A percentile compares a stretch with the other conserved stretches of the same genome.
Conservation (phyloP, 2,329 filamentous ascomycete species). For the Pyrenochaeta sp. region DNA sequence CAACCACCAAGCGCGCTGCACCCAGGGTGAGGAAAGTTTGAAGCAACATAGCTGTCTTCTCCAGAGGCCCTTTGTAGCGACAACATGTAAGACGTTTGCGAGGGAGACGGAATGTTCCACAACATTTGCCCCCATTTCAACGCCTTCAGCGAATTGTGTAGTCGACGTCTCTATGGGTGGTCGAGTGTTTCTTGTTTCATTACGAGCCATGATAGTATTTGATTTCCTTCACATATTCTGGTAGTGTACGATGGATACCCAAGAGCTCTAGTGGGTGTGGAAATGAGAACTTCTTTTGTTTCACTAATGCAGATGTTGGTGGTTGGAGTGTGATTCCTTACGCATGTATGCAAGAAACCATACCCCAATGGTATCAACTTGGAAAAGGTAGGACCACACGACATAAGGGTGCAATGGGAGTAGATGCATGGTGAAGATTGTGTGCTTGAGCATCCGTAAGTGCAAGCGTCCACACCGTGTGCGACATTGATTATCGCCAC, state of each 20-base stretch:
- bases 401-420: too few relatives aligned
- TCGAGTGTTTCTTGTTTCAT: neutral
- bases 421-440: neutral
- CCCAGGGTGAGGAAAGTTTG: slow-evolving; percentile 9
- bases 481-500: too few relatives aligned
- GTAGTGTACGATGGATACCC: slow-evolving; percentile 17
- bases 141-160: neutral
- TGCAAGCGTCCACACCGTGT: too few relatives aligned
- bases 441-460: too few relatives aligned
- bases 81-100: too few relatives aligned
- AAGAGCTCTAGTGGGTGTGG: neutral
- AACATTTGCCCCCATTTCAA: neutral
- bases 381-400: too few relatives aligned
- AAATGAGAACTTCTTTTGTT: neutral
- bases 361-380: too few relatives aligned
- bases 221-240: slow-evolving; percentile 1
- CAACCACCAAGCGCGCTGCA: slow-evolving; percentile 11
- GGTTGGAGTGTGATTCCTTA: too few relatives aligned
- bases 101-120: too few relatives aligned
- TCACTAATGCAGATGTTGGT: neutral
- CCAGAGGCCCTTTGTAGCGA: too few relatives aligned
- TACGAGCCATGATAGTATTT: slow-evolving; percentile 1
- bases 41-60: neutral
- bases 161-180: neutral
- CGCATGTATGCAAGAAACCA: too few relatives aligned